Percentiles rank a stretch among this genome's conserved stretches.
These are phyloP conservation scores for Lepraria neglecta DNA, from an alignment of 495 filamentous ascomycete genomes.

Conservation along the genomic window DNA sequence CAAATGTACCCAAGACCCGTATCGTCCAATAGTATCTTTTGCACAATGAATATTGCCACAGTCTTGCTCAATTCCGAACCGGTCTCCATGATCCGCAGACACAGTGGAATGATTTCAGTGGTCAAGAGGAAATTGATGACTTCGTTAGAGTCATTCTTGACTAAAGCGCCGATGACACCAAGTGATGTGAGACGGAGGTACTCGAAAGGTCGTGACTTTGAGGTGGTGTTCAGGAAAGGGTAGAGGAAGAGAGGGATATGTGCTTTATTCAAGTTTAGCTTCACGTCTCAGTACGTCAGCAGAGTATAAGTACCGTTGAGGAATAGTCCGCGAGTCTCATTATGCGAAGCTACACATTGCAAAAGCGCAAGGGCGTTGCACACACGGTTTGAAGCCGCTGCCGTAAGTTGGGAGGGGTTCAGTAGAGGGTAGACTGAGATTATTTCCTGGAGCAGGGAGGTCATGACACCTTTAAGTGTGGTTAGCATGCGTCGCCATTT, in stretches of 20 bases:
- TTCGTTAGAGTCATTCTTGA: slow-evolving; percentile 98
- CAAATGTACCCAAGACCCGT: slow-evolving; percentile 98
- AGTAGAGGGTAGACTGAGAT: slow-evolving; percentile 96
- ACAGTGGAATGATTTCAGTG: slow-evolving; percentile 97
- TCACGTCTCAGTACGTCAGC: neutral
- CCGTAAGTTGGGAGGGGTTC: slow-evolving; percentile 93
- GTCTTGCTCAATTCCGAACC: slow-evolving; percentile 98
- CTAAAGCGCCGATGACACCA: slow-evolving; percentile 94
- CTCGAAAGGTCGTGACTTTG: slow-evolving; percentile 96
- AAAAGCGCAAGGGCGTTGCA: slow-evolving; percentile 96
- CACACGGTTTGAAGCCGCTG: slow-evolving; percentile 91
- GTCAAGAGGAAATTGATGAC: slow-evolving; percentile 99
- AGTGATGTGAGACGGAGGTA: slow-evolving; percentile 95
- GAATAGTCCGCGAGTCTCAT: slow-evolving; percentile 89
- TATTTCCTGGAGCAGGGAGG: slow-evolving; percentile 92
- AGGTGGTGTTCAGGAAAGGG: slow-evolving; percentile 97
- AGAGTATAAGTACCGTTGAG: slow-evolving; percentile 61
- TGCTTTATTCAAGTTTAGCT: slow-evolving; percentile 46
- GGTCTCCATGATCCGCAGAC: slow-evolving; percentile 98
- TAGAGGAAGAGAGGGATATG: slow-evolving; percentile 98
- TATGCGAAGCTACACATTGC: slow-evolving; percentile 96
- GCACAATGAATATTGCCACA: slow-evolving; percentile 99
- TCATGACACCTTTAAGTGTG: slow-evolving; percentile 80
- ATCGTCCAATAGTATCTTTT: slow-evolving; percentile 97
- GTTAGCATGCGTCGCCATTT: too few species aligned